Percentiles rank a stretch among this genome's conserved stretches.
Evolutionary conservation across 306 rosid genomes (phyloP).

Genomic region (Luffa aegyptiaca): DNA sequence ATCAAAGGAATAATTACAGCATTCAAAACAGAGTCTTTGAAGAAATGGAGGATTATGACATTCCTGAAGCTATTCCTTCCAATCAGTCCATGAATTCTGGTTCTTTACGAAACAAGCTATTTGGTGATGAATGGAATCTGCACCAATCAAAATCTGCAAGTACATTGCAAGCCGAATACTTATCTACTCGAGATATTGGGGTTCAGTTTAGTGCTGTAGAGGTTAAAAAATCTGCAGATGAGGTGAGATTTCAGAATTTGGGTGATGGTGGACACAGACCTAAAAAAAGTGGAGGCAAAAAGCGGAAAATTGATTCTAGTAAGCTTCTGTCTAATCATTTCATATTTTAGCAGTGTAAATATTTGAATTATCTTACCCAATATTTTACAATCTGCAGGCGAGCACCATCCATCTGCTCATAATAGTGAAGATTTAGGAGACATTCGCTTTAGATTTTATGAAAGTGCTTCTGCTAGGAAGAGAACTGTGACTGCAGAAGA

Average conservation of each 20-base stretch:
- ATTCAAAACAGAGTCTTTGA: slow-evolving; percentile 45
- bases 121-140: slow-evolving; percentile 52
- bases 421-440: slow-evolving; percentile 53
- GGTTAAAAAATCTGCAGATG: slow-evolving; percentile 60
- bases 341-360: not conserved
- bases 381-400: slow-evolving; percentile 39
- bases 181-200: slow-evolving; percentile 43
- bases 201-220: slow-evolving; percentile 60
- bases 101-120: slow-evolving; percentile 36
- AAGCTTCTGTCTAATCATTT: slow-evolving; percentile 19
- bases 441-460: slow-evolving; percentile 76
- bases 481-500: slow-evolving; percentile 95
- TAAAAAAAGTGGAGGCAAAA: slow-evolving; percentile 48
- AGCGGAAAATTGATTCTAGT: slow-evolving; percentile 55
- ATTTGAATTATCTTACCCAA: slow-evolving; percentile 8
- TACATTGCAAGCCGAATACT: slow-evolving; percentile 29
- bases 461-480: slow-evolving; percentile 96
- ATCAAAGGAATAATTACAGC: slow-evolving; percentile 35
- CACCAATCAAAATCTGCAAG: slow-evolving; percentile 29
- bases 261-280: slow-evolving; percentile 29
- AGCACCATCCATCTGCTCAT: slow-evolving; percentile 43
- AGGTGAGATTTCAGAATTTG: slow-evolving; percentile 37
- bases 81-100: slow-evolving; percentile 18
- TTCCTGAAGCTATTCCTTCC: slow-evolving; percentile 30
- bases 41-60: slow-evolving; percentile 80